Evolutionary conservation across 2,329 filamentous ascomycete species (phyloP).

Genomic region (Aspergillus sp.): DNA sequence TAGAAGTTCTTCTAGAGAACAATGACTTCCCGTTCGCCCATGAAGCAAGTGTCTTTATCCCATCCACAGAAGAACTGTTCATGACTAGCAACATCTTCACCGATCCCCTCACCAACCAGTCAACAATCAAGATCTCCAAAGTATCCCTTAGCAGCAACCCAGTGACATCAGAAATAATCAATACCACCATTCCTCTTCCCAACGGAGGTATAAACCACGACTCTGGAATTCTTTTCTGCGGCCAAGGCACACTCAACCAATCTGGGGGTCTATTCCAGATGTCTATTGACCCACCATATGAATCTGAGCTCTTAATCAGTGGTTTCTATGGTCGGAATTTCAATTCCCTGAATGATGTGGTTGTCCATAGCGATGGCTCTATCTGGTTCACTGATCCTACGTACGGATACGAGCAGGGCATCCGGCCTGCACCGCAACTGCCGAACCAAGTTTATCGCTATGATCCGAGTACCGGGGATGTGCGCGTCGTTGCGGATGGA

Average conservation of each 20-base stretch:
- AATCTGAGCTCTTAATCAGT: conserved; percentile 18
- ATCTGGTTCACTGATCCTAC: conserved; percentile 46
- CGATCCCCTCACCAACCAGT: conserved; percentile 21
- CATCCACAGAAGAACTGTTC: conserved; percentile 37
- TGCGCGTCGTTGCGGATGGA: conserved; percentile 42
- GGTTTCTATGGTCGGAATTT: conserved; percentile 36
- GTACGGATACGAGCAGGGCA: conserved; percentile 39
- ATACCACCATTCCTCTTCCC: conserved; percentile 45
- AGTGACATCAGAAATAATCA: conserved; percentile 39
- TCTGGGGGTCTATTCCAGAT: conserved; percentile 28
- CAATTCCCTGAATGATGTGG: conserved; percentile 42
- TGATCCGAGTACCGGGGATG: conserved; percentile 39
- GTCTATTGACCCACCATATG: conserved; percentile 16
- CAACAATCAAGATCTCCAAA: conserved; percentile 24
- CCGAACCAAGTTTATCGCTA: conserved; percentile 45
- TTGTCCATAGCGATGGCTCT: conserved; percentile 35
- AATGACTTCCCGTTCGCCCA: conserved; percentile 52
- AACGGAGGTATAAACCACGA: conserved; percentile 51
- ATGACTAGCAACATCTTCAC: conserved; percentile 40
- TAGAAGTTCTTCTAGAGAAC: conserved; percentile 45
- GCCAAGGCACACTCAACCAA: conserved; percentile 38
- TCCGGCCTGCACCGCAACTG: conserved; percentile 37
- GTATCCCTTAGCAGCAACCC: conserved; percentile 16
- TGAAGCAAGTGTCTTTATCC: conserved; percentile 49
- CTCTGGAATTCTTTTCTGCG: conserved; percentile 46